Conservation (phyloP, 192 early-diverging fungal species). For the Coemansia guatemalensis region DNA sequence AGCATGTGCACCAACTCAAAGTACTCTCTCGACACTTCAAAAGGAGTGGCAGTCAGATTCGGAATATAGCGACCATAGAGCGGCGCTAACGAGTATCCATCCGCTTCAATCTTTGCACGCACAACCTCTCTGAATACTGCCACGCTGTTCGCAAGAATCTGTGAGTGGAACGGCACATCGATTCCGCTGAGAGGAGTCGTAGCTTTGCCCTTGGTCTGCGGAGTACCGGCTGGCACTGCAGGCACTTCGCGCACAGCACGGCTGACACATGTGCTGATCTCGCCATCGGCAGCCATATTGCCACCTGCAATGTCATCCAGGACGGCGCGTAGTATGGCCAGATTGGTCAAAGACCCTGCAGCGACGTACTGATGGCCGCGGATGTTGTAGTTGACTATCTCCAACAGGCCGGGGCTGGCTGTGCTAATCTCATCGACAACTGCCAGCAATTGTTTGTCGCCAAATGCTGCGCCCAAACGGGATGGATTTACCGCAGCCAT, state of each 20-base stretch:
- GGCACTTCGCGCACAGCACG: slow-evolving; percentile 66
- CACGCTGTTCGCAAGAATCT: slow-evolving; percentile 78
- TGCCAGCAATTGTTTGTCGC: slow-evolving; percentile 56
- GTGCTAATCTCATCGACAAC: slow-evolving; percentile 77
- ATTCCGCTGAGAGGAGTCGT: slow-evolving; percentile 88
- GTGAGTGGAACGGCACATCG: slow-evolving; percentile 90
- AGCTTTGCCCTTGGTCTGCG: slow-evolving; percentile 75
- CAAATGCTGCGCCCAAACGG: slow-evolving; percentile 69
- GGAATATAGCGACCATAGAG: slow-evolving; percentile 87
- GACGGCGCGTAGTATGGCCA: slow-evolving; percentile 78
- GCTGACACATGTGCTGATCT: slow-evolving; percentile 39
- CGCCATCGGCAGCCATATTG: not conserved
- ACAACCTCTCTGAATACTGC: slow-evolving; percentile 80
- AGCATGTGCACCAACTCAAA: slow-evolving; percentile 67
- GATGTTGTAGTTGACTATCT: slow-evolving; percentile 97
- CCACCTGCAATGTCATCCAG: slow-evolving; percentile 61
- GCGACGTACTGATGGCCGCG: slow-evolving; percentile 93
- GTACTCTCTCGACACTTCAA: slow-evolving; percentile 75
- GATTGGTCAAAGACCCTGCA: slow-evolving; percentile 73
- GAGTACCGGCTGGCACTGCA: slow-evolving; percentile 58
- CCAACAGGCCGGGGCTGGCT: slow-evolving; percentile 67
- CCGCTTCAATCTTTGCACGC: slow-evolving; percentile 67
- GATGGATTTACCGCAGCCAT: slow-evolving; percentile 91
- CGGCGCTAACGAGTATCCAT: slow-evolving; percentile 64
- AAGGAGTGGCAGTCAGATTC: slow-evolving; percentile 89